Evolutionary conservation across 768 basidiomycete genomes (phyloP).

Genomic region (Termitomyces sp.): DNA sequence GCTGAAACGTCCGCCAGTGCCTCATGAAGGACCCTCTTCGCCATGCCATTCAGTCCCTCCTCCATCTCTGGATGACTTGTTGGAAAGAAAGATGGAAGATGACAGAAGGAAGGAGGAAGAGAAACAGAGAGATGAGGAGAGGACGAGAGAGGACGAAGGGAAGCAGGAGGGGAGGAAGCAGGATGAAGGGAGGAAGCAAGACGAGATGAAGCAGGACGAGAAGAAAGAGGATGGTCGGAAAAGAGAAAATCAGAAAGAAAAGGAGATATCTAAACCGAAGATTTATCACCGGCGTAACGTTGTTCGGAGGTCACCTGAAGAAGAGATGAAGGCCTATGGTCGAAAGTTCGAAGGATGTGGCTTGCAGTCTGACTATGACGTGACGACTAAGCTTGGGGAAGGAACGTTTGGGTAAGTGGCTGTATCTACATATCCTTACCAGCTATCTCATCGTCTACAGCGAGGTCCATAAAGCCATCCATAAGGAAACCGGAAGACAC

Average conservation of each 20-base stretch:
- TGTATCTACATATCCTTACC: constrained; percentile 5
- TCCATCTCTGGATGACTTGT: constrained; percentile 7
- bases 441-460: constrained; percentile 29
- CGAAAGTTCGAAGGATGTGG: constrained; percentile 66
- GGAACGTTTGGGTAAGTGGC: constrained; percentile 91
- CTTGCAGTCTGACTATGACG: constrained; percentile 67
- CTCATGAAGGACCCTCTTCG: constrained; percentile 40
- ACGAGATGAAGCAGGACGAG: not conserved
- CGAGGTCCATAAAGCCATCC: constrained; percentile 87
- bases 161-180: not conserved
- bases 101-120: constrained; percentile 1
- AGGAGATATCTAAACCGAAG: constrained; percentile 14
- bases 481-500: constrained; percentile 46
- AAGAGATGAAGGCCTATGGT: constrained; percentile 66
- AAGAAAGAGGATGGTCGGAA: constrained; percentile 1
- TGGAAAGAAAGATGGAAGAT: constrained; percentile 7
- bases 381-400: constrained; percentile 87
- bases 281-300: constrained; percentile 33
- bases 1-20: constrained; percentile 38
- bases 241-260: constrained; percentile 16
- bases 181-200: not conserved
- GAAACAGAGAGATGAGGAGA: constrained; percentile 2
- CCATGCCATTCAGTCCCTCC: constrained; percentile 23
- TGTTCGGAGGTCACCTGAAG: constrained; percentile 48
- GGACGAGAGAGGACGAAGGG: not conserved